Conservation (phyloP, 352 stramenopile species). For the Globisporangium cederbergense region DNA sequence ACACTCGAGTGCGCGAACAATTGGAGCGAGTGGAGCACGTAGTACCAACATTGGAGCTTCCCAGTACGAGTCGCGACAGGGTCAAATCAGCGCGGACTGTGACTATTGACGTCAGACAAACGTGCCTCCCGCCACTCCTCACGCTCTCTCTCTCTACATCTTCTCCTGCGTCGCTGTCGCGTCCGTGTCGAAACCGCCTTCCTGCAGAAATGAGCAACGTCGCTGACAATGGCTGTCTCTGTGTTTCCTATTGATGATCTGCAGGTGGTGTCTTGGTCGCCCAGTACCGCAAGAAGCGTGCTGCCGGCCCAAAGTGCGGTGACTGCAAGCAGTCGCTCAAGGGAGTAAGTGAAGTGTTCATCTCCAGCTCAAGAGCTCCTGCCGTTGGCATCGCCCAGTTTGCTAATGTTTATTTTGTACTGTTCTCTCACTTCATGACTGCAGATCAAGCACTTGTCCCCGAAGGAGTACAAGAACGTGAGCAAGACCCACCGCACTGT, state of each 20-base stretch:
- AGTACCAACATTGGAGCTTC: no score
- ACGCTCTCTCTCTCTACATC: not conserved
- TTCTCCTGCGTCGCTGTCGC: not conserved
- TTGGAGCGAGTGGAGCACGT: not conserved
- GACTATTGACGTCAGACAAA: not conserved
- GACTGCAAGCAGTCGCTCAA: slow-evolving; percentile 94
- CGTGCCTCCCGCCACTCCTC: not conserved
- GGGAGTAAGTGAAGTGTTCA: slow-evolving; percentile 27
- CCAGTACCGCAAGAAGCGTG: slow-evolving; percentile 95
- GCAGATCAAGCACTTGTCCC: slow-evolving; percentile 82
- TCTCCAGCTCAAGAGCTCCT: slow-evolving; percentile 2
- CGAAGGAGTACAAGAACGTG: slow-evolving; percentile 79
- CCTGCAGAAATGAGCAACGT: not conserved
- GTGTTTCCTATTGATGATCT: not conserved
- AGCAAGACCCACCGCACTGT: slow-evolving; percentile 93
- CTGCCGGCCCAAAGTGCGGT: slow-evolving; percentile 93
- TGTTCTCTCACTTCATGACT: not conserved
- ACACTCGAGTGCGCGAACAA: not conserved
- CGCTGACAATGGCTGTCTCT: slow-evolving; percentile 4
- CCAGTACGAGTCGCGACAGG: not conserved
- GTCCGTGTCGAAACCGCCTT: not conserved
- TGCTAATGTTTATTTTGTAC: slow-evolving; percentile 4
- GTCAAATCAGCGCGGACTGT: not conserved
- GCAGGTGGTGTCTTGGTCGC: slow-evolving; percentile 89
- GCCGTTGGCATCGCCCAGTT: not conserved